Evolutionary conservation across 306 rosid genomes (phyloP).

Genomic region (Quercus wislizeni): DNA sequence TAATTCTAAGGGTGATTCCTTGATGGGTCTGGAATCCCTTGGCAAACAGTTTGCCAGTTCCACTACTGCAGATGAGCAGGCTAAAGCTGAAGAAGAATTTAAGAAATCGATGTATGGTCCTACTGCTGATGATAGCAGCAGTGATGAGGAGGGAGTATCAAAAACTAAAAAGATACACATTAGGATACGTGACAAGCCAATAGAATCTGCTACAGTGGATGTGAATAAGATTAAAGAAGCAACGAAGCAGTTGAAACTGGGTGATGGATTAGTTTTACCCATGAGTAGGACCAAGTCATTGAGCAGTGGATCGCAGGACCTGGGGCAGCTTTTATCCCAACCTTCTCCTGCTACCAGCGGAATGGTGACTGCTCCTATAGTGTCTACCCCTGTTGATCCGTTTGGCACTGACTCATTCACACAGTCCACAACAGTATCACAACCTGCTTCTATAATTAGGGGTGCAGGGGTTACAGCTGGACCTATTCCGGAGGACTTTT

Average conservation of each 20-base stretch:
- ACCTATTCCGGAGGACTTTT: constrained; percentile 98
- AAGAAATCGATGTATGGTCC: constrained; percentile 88
- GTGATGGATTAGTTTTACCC: constrained; percentile 64
- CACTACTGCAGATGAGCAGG: constrained; percentile 67
- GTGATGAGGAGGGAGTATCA: constrained; percentile 89
- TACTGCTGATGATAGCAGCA: constrained; percentile 85
- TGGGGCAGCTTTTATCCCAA: constrained; percentile 58
- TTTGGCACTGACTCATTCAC: constrained; percentile 58
- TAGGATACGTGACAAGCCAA: constrained; percentile 87
- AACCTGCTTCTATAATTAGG: constrained; percentile 36
- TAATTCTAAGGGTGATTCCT: constrained; percentile 44
- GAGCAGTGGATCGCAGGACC: constrained; percentile 67
- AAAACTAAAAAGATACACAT: constrained; percentile 73
- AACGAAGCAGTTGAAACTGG: constrained; percentile 78
- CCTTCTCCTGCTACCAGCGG: constrained; percentile 44
- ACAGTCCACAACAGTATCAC: constrained; percentile 52
- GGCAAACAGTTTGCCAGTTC: constrained; percentile 53
- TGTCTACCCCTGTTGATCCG: constrained; percentile 62
- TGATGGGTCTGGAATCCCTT: constrained; percentile 72
- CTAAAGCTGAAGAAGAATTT: constrained; percentile 97
- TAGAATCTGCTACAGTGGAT: constrained; percentile 71
- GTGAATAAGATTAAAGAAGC: constrained; percentile 95
- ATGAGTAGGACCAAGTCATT: constrained; percentile 68
- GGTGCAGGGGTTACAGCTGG: constrained; percentile 50
- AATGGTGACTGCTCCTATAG: constrained; percentile 37